phyloP scores from a whole-genome alignment of 1,284 basidiomycete species.

The Ganoderma lingzhi region DNA sequence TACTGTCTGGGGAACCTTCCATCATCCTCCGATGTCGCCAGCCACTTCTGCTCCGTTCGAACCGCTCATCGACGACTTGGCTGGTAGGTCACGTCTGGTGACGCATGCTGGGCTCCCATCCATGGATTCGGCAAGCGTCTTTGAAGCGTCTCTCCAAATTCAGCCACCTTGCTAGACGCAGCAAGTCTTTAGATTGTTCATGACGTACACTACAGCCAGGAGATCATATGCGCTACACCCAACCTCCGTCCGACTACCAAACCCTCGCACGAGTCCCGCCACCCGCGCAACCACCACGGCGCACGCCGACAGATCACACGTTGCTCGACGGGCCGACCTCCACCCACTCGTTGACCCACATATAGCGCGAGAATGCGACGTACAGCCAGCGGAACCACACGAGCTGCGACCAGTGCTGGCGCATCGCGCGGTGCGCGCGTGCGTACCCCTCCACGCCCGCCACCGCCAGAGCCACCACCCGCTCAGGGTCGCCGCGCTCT shows the following conservation, averaged over 20 bases:
- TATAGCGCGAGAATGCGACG: conserved; percentile 84
- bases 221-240: not conserved
- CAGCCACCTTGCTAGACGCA: not conserved
- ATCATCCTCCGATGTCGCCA: no score
- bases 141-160: not conserved
- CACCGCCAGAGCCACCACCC: conserved; percentile 63
- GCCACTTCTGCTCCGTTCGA: no score
- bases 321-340: conserved; percentile 32
- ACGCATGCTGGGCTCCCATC: not conserved
- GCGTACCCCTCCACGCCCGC: conserved; percentile 65
- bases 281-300: not conserved
- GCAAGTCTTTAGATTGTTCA: no score
- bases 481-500: conserved; percentile 2
- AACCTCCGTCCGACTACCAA: not conserved
- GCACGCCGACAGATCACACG: not conserved
- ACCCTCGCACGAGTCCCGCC: not conserved
- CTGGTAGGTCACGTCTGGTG: no score
- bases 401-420: conserved; percentile 78
- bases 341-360: conserved; percentile 91
- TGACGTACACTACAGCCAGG: not conserved
- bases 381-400: conserved; percentile 94
- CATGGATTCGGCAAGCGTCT: not conserved
- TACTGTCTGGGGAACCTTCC: no score
- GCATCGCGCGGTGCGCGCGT: conserved; percentile 75
- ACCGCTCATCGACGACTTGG: no score